Evolutionary conservation across 331 rosid genomes (phyloP).

Genomic region (Malus hybrid): DNA sequence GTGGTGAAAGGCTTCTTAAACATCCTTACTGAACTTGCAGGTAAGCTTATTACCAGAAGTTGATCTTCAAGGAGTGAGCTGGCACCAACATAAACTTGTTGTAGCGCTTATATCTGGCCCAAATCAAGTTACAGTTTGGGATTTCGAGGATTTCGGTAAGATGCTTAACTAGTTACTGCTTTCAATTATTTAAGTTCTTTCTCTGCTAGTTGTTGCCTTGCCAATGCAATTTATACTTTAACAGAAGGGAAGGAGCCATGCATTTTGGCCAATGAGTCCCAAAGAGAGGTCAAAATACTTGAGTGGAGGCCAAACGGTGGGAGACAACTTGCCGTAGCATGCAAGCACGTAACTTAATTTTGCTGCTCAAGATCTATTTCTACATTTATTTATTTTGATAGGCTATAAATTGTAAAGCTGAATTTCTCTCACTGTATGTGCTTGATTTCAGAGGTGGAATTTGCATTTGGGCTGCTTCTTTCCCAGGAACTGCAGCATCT

Average conservation of each 20-base stretch:
- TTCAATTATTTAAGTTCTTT: background rate
- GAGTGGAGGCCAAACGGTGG: constrained; percentile 99
- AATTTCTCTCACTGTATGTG: constrained; percentile 10
- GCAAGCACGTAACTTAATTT: constrained; percentile 70
- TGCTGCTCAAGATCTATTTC: background rate
- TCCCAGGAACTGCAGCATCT: constrained; percentile 76
- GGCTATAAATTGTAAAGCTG: background rate
- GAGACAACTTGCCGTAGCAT: constrained; percentile 70
- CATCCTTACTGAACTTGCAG: constrained; percentile 28
- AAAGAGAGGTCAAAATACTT: constrained; percentile 60
- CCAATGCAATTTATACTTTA: constrained; percentile 13
- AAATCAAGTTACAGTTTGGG: constrained; percentile 61
- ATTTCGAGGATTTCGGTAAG: constrained; percentile 74
- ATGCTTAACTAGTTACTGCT: background rate
- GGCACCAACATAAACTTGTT: constrained; percentile 88
- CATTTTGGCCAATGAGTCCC: constrained; percentile 66
- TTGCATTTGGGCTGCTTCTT: constrained; percentile 94
- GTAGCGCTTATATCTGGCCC: constrained; percentile 65
- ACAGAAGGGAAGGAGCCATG: constrained; percentile 82
- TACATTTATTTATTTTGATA: background rate
- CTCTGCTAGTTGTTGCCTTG: background rate
- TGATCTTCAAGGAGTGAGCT: constrained; percentile 79
- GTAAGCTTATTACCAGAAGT: constrained; percentile 73
- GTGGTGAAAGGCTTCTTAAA: background rate
- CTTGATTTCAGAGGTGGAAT: constrained; percentile 60